Evolutionary conservation across 2,329 filamentous ascomycete genomes (phyloP).

Genomic region (Lasiodiplodia theobromae): DNA sequence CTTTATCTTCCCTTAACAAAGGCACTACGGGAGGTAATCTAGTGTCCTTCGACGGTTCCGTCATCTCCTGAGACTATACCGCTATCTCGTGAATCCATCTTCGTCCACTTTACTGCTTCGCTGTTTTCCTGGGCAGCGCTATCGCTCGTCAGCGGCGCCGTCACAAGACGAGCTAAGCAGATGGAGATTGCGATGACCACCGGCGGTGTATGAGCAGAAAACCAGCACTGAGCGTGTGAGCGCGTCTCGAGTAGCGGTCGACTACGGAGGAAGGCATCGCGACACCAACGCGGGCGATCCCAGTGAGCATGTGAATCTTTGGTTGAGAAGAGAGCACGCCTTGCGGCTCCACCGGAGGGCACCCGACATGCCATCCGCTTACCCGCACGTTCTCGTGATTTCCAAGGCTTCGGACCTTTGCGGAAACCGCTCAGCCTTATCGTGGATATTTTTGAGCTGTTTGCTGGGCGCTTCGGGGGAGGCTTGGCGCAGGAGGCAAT

Average conservation of each 20-base stretch:
- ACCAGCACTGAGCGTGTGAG: too few relatives aligned
- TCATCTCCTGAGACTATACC: slow-evolving; percentile 3
- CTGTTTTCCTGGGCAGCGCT: not conserved
- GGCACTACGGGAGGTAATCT: slow-evolving; percentile 8
- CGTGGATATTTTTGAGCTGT: not conserved
- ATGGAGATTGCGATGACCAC: not conserved
- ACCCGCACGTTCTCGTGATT: not conserved
- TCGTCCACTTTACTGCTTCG: slow-evolving; percentile 9
- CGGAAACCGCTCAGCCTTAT: not conserved
- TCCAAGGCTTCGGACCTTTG: not conserved
- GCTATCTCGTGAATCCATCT: slow-evolving; percentile 6
- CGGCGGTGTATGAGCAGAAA: not conserved
- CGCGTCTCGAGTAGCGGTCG: not conserved
- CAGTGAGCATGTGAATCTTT: not conserved
- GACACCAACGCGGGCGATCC: not conserved
- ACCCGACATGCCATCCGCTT: not conserved
- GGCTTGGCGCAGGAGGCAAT: not conserved
- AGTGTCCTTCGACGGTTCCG: slow-evolving; percentile 21
- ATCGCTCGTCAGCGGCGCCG: not conserved
- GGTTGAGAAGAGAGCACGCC: not conserved
- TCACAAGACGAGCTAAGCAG: slow-evolving; percentile 9
- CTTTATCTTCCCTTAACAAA: slow-evolving; percentile 18
- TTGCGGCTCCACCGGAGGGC: not conserved
- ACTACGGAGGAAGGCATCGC: not conserved
- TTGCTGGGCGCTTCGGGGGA: not conserved